These are phyloP conservation scores for Coffea canephora DNA, from an alignment of 257 asterid species.

Conservation along the genomic window DNA sequence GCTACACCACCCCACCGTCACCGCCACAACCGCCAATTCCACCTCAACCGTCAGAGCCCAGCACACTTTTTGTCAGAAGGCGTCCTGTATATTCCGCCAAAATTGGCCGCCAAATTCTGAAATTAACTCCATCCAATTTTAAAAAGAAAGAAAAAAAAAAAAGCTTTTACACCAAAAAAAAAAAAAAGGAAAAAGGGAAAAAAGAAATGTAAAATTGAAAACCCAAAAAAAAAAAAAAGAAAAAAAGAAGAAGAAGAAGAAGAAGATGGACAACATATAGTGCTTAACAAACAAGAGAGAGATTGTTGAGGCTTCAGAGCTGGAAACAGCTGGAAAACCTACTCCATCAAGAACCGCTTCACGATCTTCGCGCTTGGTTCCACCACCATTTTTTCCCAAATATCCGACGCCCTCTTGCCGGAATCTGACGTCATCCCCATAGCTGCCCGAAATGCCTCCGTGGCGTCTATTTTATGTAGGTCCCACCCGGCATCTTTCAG, in stretches of 20 bases:
- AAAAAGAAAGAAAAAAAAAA: constrained; percentile 4
- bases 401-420: constrained; percentile 33
- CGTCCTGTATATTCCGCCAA: constrained; percentile 29
- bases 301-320: constrained; percentile 22
- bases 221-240: background rate
- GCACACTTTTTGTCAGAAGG: background rate
- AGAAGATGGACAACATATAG: background rate
- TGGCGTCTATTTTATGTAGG: constrained; percentile 68
- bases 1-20: background rate
- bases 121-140: background rate
- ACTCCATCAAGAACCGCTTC: constrained; percentile 77
- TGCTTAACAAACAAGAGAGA: constrained; percentile 31
- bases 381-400: constrained; percentile 70
- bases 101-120: constrained; percentile 26
- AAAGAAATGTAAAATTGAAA: too few relatives aligned
- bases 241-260: background rate
- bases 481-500: constrained; percentile 83
- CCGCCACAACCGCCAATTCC: too few relatives aligned
- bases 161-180: constrained; percentile 19
- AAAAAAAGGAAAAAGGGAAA: background rate
- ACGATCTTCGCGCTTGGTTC: constrained; percentile 84
- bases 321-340: constrained; percentile 74
- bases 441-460: constrained; percentile 53
- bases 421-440: constrained; percentile 28
- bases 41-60: background rate